phyloP scores from a whole-genome alignment of 345 rosid species.

The Moricandia arvensis region DNA sequence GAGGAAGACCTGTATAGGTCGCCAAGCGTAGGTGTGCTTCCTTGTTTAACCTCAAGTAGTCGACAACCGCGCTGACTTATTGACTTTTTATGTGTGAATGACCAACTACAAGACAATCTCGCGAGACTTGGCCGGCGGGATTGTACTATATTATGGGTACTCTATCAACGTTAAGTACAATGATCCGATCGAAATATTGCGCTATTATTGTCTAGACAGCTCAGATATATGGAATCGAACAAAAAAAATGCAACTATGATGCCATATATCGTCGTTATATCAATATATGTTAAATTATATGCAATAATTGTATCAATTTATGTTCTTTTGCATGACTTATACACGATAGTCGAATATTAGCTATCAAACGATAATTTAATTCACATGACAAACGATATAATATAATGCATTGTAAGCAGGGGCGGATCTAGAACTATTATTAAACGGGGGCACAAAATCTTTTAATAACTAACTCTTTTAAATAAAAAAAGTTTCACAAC shows the following conservation, averaged over 20 bases:
- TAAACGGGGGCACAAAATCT: no score
- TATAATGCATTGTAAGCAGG: neutral
- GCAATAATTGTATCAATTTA: neutral
- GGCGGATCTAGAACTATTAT: no score
- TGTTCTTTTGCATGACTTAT: neutral
- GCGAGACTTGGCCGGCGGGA: slow-evolving; percentile 26
- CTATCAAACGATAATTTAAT: neutral
- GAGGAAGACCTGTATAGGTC: slow-evolving; percentile 25
- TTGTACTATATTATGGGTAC: neutral
- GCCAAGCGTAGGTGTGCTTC: slow-evolving; percentile 14
- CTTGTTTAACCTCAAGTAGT: slow-evolving; percentile 15
- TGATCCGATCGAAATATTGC: slow-evolving; percentile 17
- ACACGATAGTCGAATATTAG: neutral
- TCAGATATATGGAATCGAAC: slow-evolving; percentile 12
- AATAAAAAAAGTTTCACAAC: no score
- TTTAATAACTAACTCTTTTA: no score
- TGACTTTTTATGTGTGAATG: slow-evolving; percentile 24
- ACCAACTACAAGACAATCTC: slow-evolving; percentile 29
- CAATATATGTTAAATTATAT: slow-evolving; percentile 3
- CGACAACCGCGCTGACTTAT: slow-evolving; percentile 33
- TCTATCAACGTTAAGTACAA: slow-evolving; percentile 8
- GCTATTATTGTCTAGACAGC: slow-evolving; percentile 21
- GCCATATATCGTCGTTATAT: slow-evolving; percentile 12
- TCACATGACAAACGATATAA: neutral
- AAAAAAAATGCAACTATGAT: neutral